Conservation (phyloP, 176 grass and related monocot species). For the Bothriochloa decipiens region DNA sequence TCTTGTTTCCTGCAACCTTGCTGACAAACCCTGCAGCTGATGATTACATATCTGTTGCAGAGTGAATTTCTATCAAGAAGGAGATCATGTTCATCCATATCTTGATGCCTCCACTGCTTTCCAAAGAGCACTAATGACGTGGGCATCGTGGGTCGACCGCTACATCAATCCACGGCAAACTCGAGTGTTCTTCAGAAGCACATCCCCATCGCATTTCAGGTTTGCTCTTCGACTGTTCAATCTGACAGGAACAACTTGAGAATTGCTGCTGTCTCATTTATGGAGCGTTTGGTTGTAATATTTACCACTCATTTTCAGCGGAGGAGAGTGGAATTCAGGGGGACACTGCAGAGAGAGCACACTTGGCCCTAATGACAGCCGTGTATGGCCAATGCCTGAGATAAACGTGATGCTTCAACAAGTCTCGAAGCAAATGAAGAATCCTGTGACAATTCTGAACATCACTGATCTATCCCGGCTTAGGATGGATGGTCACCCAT, state of each 20-base stretch:
- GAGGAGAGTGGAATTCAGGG: conserved; percentile 87
- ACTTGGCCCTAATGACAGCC: conserved; percentile 51
- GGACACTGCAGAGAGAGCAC: conserved; percentile 81
- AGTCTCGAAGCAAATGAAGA: conserved; percentile 64
- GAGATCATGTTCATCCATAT: conserved; percentile 55
- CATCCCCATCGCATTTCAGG: conserved; percentile 90
- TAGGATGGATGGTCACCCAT: conserved; percentile 85
- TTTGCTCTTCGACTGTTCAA: conserved; percentile 32
- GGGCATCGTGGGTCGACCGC: conserved; percentile 74
- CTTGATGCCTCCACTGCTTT: conserved; percentile 73
- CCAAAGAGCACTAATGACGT: conserved; percentile 73
- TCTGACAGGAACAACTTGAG: not conserved
- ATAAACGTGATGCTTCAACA: conserved; percentile 65
- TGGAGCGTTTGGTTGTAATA: not conserved
- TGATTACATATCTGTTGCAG: conserved; percentile 45
- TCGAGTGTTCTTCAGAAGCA: conserved; percentile 86
- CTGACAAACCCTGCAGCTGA: conserved; percentile 22
- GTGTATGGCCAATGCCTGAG: conserved; percentile 44
- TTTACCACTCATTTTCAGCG: conserved; percentile 45
- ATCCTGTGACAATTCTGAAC: conserved; percentile 74
- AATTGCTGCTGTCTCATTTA: not conserved
- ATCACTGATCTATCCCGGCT: conserved; percentile 74
- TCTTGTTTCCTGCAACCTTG: not conserved
- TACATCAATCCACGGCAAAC: conserved; percentile 59
- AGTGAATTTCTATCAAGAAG: conserved; percentile 93